A percentile compares a stretch with the other conserved stretches of the same genome.
phyloP scores from a whole-genome alignment of 2,329 filamentous ascomycete species.

The Dactylellina haptotyla region DNA sequence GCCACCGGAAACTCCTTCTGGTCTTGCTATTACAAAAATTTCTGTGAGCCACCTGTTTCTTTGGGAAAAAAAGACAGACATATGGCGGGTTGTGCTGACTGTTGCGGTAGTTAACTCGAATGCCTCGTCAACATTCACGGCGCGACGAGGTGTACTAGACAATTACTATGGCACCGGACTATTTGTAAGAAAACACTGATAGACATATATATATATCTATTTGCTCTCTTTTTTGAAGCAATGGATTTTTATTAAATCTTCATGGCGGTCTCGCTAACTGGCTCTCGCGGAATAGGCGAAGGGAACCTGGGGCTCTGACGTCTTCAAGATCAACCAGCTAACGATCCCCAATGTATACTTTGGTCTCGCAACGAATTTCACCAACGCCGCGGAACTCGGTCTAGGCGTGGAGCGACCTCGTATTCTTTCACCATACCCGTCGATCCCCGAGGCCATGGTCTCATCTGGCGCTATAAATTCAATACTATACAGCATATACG shows the following conservation, averaged over 20 bases:
- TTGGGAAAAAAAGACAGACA: background rate
- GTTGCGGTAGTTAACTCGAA: conserved; percentile 21
- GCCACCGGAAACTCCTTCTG: conserved; percentile 29
- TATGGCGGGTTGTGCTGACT: background rate
- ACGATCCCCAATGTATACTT: conserved; percentile 41
- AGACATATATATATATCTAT: background rate
- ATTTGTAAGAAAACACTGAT: conserved; percentile 46
- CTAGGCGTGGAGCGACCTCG: conserved; percentile 33
- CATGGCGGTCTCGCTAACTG: background rate
- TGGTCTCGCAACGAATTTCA: conserved; percentile 44
- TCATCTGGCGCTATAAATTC: conserved; percentile 12
- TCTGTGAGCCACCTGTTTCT: conserved; percentile 18
- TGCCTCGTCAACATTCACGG: conserved; percentile 16
- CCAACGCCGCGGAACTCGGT: conserved; percentile 38
- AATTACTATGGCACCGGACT: conserved; percentile 32
- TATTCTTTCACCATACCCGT: conserved; percentile 25
- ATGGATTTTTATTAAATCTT: background rate
- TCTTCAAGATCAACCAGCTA: conserved; percentile 51
- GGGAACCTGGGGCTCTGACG: conserved; percentile 48
- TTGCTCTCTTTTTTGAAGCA: too few relatives aligned
- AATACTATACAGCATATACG: conserved; percentile 38
- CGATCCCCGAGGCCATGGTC: conserved; percentile 39
- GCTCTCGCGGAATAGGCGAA: conserved; percentile 15
- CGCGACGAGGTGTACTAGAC: conserved; percentile 3
- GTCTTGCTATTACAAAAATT: conserved; percentile 47